phyloP scores from a whole-genome alignment of 768 basidiomycete species.

The Russula compacta region DNA sequence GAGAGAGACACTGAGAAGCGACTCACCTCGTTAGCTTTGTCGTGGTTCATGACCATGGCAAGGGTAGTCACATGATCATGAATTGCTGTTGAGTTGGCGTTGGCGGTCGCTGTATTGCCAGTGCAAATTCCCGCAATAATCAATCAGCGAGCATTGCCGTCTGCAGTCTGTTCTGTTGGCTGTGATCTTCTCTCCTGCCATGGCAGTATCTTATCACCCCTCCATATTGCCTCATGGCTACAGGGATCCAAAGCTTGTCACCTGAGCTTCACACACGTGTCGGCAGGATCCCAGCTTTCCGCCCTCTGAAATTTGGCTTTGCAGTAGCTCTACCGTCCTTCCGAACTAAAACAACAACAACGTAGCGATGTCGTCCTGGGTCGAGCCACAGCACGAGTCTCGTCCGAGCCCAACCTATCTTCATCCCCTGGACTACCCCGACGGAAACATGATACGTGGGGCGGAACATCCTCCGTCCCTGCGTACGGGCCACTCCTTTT shows the following conservation, averaged over 20 bases:
- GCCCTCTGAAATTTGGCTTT: not conserved
- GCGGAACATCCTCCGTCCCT: conserved; percentile 7
- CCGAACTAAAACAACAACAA: not conserved
- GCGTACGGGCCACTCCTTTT: not conserved
- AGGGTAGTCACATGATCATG: not conserved
- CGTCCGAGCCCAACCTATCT: not conserved
- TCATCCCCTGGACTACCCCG: not conserved
- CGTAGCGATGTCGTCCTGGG: conserved; percentile 7
- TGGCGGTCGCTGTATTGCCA: not conserved
- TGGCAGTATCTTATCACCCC: not conserved
- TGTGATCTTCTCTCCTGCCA: not conserved
- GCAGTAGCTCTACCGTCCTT: conserved; percentile 1
- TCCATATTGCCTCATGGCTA: conserved; percentile 11
- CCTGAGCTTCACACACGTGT: conserved; percentile 17
- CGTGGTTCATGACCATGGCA: too few species aligned
- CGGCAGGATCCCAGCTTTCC: not conserved
- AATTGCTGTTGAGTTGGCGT: not conserved
- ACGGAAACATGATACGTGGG: not conserved
- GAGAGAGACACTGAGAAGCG: not conserved
- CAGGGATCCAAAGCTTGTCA: conserved; percentile 2
- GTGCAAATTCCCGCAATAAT: not conserved
- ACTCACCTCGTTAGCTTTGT: not conserved
- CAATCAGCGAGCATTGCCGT: not conserved
- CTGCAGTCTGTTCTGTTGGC: not conserved
- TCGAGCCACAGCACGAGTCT: conserved; percentile 1